A percentile compares a stretch with the other conserved stretches of the same genome.
phyloP scores from a whole-genome alignment of 305 asterid genomes.

The Striga hermonthica region DNA sequence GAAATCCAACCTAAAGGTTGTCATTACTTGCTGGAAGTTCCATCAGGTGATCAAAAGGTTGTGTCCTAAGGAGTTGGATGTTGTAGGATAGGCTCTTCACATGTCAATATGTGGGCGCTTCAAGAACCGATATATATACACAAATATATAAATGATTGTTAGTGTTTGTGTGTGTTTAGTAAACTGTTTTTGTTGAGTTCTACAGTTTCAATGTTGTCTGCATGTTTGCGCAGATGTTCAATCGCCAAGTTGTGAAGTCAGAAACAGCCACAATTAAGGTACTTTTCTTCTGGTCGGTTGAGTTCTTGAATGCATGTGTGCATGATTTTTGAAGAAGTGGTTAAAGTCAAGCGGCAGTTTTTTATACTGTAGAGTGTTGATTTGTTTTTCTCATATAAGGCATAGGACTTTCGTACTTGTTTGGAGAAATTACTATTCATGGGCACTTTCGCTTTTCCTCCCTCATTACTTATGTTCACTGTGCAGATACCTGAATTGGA shows the following conservation, averaged over 20 bases:
- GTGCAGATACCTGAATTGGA: conserved; percentile 87
- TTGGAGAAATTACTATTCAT: background rate
- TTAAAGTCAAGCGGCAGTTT: background rate
- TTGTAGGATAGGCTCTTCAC: conserved; percentile 15
- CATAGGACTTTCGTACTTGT: background rate
- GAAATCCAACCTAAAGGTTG: conserved; percentile 94
- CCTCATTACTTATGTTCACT: conserved; percentile 27
- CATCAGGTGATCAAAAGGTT: conserved; percentile 84
- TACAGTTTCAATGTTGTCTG: conserved; percentile 10
- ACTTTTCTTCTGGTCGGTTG: conserved; percentile 24
- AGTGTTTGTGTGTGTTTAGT: no score
- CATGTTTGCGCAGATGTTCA: conserved; percentile 64
- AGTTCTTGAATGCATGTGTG: background rate
- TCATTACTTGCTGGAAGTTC: conserved; percentile 52
- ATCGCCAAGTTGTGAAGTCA: conserved; percentile 89
- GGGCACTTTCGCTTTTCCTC: background rate
- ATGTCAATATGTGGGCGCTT: background rate
- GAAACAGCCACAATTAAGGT: conserved; percentile 97
- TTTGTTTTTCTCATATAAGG: background rate
- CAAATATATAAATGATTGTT: no score
- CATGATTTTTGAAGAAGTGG: conserved; percentile 10
- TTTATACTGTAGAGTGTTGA: background rate
- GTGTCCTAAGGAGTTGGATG: conserved; percentile 29
- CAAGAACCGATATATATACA: background rate
- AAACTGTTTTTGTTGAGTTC: background rate